Conservation (phyloP, 2,329 filamentous ascomycete species). For the Stagonosporopsis tanaceti region DNA sequence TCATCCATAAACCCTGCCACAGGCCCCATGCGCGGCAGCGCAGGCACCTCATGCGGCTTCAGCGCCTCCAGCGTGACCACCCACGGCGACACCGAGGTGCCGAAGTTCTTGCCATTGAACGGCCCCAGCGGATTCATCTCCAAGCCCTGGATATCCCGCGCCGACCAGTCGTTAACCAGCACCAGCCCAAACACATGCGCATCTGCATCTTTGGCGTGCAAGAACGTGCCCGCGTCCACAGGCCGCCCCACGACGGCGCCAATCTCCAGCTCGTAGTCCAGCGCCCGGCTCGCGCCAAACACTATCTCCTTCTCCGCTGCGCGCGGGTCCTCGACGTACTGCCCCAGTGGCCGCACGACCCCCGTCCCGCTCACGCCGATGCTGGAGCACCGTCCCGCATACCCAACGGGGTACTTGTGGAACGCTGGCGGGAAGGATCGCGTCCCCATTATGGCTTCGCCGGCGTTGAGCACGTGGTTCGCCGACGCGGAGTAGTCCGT, state of each 20-base stretch:
- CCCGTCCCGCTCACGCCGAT: conserved; percentile 59
- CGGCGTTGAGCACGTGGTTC: conserved; percentile 62
- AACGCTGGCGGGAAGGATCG: conserved; percentile 38
- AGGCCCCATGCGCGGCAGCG: conserved; percentile 31
- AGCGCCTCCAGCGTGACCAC: conserved; percentile 67
- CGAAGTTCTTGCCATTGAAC: conserved; percentile 68
- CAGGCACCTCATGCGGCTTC: conserved; percentile 40
- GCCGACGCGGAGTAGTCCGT: conserved; percentile 65
- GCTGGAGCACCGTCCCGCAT: conserved; percentile 63
- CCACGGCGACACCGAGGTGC: conserved; percentile 69
- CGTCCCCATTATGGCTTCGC: conserved; percentile 42
- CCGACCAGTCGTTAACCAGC: conserved; percentile 69
- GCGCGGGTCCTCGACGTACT: conserved; percentile 35
- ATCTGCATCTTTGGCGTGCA: conserved; percentile 53
- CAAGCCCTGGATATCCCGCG: conserved; percentile 67
- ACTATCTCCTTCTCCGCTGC: conserved; percentile 60
- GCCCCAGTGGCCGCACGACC: conserved; percentile 35
- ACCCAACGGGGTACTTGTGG: conserved; percentile 56
- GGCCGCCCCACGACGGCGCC: conserved; percentile 56
- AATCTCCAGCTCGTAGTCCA: conserved; percentile 62
- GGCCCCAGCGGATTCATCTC: conserved; percentile 70
- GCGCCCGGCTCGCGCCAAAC: conserved; percentile 50
- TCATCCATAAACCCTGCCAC: conserved; percentile 39
- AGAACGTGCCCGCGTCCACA: conserved; percentile 47
- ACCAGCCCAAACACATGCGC: conserved; percentile 70